Percentiles rank a stretch among this genome's conserved stretches.
phyloP scores from a whole-genome alignment of 768 basidiomycete species.

The Tricholoma hemisulphureum region DNA sequence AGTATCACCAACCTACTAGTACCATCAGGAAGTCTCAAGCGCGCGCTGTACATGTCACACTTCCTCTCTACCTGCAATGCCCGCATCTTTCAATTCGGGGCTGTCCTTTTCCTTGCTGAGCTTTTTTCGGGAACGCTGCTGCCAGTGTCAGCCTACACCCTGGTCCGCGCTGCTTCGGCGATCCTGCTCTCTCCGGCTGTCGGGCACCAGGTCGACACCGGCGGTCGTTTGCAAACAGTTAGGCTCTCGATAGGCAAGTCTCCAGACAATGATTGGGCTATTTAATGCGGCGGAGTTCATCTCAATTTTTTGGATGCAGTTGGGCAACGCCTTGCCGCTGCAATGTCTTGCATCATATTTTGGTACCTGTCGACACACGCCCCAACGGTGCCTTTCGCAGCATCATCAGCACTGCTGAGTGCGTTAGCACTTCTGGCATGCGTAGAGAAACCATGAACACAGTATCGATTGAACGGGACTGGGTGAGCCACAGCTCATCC shows the following conservation, averaged over 20 bases:
- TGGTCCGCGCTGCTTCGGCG: slow-evolving; percentile 19
- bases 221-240: slow-evolving; percentile 20
- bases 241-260: slow-evolving; percentile 22
- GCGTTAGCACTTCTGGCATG: slow-evolving; percentile 21
- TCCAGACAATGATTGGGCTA: too few species aligned
- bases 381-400: too few species aligned
- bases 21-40: too few species aligned
- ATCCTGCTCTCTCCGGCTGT: slow-evolving; percentile 20
- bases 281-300: neutral
- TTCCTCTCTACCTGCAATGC: slow-evolving; percentile 32
- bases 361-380: slow-evolving; percentile 5
- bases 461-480: slow-evolving; percentile 28
- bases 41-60: slow-evolving; percentile 23
- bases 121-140: slow-evolving; percentile 25
- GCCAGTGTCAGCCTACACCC: slow-evolving; percentile 26
- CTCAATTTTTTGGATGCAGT: too few species aligned
- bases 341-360: slow-evolving; percentile 21
- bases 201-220: slow-evolving; percentile 22
- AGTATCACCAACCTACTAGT: too few species aligned
- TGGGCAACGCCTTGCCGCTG: slow-evolving; percentile 20
- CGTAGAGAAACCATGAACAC: slow-evolving; percentile 27
- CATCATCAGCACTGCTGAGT: neutral
- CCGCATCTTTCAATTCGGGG: slow-evolving; percentile 29
- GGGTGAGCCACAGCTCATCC: slow-evolving; percentile 16
- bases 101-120: slow-evolving; percentile 23